A percentile compares a stretch with the other conserved stretches of the same genome.
Evolutionary conservation across 495 filamentous ascomycete genomes (phyloP).

Genomic region (Immersiella caudata): DNA sequence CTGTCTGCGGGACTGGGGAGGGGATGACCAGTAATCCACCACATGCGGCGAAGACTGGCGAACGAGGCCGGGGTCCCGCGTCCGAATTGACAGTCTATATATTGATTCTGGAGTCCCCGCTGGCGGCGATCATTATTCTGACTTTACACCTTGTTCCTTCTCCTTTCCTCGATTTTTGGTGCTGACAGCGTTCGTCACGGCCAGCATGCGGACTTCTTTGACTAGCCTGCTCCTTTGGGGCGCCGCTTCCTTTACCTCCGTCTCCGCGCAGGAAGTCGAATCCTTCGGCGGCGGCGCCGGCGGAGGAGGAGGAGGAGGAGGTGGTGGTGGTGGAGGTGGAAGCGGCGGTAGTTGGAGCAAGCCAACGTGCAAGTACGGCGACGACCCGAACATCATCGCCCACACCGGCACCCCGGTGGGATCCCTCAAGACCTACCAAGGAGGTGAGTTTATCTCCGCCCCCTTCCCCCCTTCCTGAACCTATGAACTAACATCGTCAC

Average conservation of each 20-base stretch:
- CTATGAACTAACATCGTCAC: constrained; percentile 13
- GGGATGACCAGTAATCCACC: background rate
- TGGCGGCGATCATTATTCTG: background rate
- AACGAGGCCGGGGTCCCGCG: background rate
- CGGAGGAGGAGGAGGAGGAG: no score
- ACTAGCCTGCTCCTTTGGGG: constrained; percentile 11
- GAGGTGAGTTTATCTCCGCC: constrained; percentile 23
- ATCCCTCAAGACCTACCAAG: constrained; percentile 31
- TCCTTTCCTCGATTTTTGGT: no score
- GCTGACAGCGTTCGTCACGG: background rate
- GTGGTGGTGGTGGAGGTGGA: no score
- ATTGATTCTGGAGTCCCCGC: constrained; percentile 8
- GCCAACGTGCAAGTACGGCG: constrained; percentile 18
- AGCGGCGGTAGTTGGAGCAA: background rate
- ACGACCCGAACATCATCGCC: constrained; percentile 31
- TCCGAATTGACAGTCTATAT: background rate
- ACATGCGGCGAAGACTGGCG: constrained; percentile 6
- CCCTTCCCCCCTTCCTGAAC: background rate
- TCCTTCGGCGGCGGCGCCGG: no score
- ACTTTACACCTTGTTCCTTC: no score
- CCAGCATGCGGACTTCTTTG: constrained; percentile 8
- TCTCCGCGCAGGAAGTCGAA: no score
- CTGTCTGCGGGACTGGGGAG: background rate
- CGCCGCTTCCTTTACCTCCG: constrained; percentile 1
- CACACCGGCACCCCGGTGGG: constrained; percentile 38